phyloP scores from a whole-genome alignment of 495 filamentous ascomycete genomes.

The Ramalina intermedia region DNA sequence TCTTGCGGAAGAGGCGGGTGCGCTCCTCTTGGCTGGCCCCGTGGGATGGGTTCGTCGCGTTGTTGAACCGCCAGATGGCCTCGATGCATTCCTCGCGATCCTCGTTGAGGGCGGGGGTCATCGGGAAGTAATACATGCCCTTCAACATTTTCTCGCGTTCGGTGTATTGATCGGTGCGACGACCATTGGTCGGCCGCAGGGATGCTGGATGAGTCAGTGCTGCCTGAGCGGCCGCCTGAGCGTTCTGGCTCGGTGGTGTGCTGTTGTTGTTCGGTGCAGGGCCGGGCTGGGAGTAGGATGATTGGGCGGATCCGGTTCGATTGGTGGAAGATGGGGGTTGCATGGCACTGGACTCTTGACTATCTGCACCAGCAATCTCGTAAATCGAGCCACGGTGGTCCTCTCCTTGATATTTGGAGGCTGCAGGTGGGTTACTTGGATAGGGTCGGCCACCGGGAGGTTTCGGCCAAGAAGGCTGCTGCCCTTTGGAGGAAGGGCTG shows the following conservation, averaged over 20 bases:
- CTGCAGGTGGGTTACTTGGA: constrained; percentile 16
- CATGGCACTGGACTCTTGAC: constrained; percentile 25
- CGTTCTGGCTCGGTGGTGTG: constrained; percentile 20
- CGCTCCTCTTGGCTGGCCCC: constrained; percentile 68
- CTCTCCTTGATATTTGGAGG: constrained; percentile 14
- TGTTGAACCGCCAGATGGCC: constrained; percentile 82
- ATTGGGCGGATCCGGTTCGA: constrained; percentile 20
- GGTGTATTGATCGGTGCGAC: constrained; percentile 31
- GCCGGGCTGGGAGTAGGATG: constrained; percentile 14
- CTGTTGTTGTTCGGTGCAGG: constrained; percentile 14
- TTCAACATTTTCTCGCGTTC: constrained; percentile 93
- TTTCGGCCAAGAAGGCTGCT: constrained; percentile 14
- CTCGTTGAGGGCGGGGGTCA: constrained; percentile 60
- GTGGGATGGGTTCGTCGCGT: constrained; percentile 62
- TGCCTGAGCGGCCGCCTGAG: constrained; percentile 45
- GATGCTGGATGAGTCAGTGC: constrained; percentile 36
- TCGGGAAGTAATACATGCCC: constrained; percentile 68
- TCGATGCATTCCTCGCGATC: constrained; percentile 79
- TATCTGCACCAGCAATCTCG: constrained; percentile 10
- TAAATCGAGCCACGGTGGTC: constrained; percentile 15
- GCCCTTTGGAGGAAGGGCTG: constrained; percentile 9
- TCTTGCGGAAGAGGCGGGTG: constrained; percentile 62
- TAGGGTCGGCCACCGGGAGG: constrained; percentile 10
- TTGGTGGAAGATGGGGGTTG: constrained; percentile 25
- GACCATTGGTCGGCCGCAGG: constrained; percentile 25